Base-by-base conservation (phyloP, 495 filamentous ascomycete genomes). In the Elasticomyces elasticus region DNA sequence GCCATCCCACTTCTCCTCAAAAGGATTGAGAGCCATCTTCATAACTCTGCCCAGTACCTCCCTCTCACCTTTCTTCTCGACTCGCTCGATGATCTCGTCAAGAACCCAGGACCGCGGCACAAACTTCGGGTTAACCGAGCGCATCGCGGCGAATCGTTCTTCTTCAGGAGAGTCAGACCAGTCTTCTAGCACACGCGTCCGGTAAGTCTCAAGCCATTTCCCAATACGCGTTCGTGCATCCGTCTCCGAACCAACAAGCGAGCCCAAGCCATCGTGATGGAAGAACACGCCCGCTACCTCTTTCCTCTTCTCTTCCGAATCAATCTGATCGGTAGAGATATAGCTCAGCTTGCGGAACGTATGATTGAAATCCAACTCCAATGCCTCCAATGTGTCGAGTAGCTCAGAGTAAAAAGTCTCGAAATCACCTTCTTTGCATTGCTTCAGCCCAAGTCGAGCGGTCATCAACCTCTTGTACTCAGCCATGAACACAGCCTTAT, bases 381-480 rank as follows among this genome's bases (percentile, higher is more conserved):
- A 68, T 2, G 75, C 74, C 62, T 94, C 86, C 61, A 98, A 72
- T 0, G 80, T 81, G 63, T 95, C 88, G n/a, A 98, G 72, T 13
- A 88, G 67, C 44, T 86, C 84, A 11, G 82, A 85, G 59, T 86
- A 90, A 3, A 96, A 66, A 0, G 69, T 64, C 25, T 91, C 75
- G 58, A 96, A 94, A 64, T 96, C 92, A 0, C 72, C 71, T 9
- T 84, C 77, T 49, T 81, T 76, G 43, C 72, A 67, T 1, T 67
- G 76, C 54, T 77, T 78, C 28, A 98, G 73, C 3, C 92, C 92
- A 0, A 98, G 73, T 20, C 89, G 76, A 7, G 74, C 69, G 4
- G 79, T 72, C 86, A 98, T 94, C 12, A 94, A 69, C 0, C 76
- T 77, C 61, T 85, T 89, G 70, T 96, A 98, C 67, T 95, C 89